Evolutionary conservation across 2,329 filamentous ascomycete genomes (phyloP), one percentile per base, ranked within the genome.

Genomic region (Akanthomyces uredinophilus): DNA sequence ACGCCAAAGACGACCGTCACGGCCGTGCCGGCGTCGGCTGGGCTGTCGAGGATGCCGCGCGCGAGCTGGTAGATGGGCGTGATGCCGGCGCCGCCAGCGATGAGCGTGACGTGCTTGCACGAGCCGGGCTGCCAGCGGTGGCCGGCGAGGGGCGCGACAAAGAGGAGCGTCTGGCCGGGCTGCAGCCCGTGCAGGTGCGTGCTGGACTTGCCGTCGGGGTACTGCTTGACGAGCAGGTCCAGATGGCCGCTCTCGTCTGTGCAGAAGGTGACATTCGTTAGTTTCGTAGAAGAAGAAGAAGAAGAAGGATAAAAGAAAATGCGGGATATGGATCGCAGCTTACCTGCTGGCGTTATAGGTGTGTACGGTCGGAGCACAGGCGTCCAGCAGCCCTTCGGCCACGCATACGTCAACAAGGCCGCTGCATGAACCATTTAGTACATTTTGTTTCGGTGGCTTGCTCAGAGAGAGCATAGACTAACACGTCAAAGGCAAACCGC

Each of bases 61-160:
- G 83, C 78, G 2, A 90, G 80, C 70, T 89, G 86, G 70, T 84
- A 90, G 66, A 88, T 81, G 0, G 89, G 88, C 0, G 88, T 91
- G 65, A 92, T 89, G 20, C 89, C 89, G 0, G 87, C 87, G 14
- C 89, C 88, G 50, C 89, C 88, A 0, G 88, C 88, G 49, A 91
- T 82, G 44, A 90, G 78, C 3, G 84, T 82, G n/a, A 91, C 72
- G 64, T 83, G 79, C 4, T 69, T 69, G 68, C 72, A 77, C 70
- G 75, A 74, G 65, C 80, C 82, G 32, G 82, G 75, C 24, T 76
- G 80, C 81, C 52, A 54, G 16, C 41, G 52, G 2, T 20, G 52
- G 5, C 52, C 52, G 24, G 27, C 41, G 16, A 54, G 13, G 1
- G 37, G 10, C 13, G 20, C 52, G 39, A 54, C 13, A 22, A 54